phyloP scores from a whole-genome alignment of 1,284 basidiomycete genomes.

The Cystobasidiaceae sp. region DNA sequence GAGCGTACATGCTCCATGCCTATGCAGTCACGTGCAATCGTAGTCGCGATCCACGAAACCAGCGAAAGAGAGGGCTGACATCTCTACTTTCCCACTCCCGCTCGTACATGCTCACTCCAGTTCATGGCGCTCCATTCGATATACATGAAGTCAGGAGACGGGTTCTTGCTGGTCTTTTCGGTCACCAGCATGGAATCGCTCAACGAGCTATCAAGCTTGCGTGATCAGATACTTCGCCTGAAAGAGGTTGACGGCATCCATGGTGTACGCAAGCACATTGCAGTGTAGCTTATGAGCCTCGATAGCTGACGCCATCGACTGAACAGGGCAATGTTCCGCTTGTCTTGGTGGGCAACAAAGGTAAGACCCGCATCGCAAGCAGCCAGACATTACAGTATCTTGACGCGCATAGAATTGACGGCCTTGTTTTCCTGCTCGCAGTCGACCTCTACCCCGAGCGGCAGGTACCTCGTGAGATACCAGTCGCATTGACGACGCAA shows the following conservation, averaged over 20 bases:
- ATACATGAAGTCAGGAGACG: constrained; percentile 53
- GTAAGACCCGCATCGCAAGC: too few species aligned
- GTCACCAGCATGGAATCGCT: constrained; percentile 70
- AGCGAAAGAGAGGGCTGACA: too few species aligned
- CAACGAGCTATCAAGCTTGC: constrained; percentile 67
- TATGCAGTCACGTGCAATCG: background rate
- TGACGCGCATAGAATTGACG: too few species aligned
- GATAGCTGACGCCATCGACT: background rate
- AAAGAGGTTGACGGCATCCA: constrained; percentile 54
- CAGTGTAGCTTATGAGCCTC: background rate
- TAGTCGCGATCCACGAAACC: too few species aligned
- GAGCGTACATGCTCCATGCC: background rate
- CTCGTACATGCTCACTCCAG: constrained; percentile 25
- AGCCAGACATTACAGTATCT: too few species aligned
- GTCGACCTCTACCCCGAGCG: constrained; percentile 70
- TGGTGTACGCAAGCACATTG: background rate
- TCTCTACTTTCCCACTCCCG: background rate
- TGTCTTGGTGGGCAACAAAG: constrained; percentile 81
- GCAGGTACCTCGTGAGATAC: constrained; percentile 64
- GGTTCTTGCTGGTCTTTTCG: constrained; percentile 77
- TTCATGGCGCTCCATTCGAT: constrained; percentile 45
- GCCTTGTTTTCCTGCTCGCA: background rate
- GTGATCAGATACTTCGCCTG: constrained; percentile 71
- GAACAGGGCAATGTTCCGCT: constrained; percentile 56
- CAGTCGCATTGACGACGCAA: constrained; percentile 58